Evolutionary conservation across 495 filamentous ascomycete genomes (phyloP).

Genomic region (Durotheca rogersii): DNA sequence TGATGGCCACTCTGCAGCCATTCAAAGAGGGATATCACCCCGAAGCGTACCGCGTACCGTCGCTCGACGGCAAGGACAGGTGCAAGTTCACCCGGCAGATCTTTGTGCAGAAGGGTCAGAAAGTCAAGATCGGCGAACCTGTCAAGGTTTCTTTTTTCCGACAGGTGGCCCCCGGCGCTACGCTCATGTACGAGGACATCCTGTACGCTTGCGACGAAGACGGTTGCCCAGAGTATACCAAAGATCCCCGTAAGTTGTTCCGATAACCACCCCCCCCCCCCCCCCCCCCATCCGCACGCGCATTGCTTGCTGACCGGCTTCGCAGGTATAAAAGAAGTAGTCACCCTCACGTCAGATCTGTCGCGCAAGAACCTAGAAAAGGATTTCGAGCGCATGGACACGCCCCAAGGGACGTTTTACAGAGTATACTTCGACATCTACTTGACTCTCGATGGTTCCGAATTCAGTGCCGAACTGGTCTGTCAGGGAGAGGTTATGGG

Average conservation of each 20-base stretch:
- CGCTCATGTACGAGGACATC: slow-evolving; percentile 99
- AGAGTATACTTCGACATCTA: slow-evolving; percentile 79
- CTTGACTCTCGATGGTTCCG: slow-evolving; percentile 92
- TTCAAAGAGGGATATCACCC: slow-evolving; percentile 99
- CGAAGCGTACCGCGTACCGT: slow-evolving; percentile 95
- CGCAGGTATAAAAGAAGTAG: slow-evolving; percentile 96
- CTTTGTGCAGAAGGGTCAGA: slow-evolving; percentile 97
- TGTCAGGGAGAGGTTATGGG: slow-evolving; percentile 99
- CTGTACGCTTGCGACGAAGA: slow-evolving; percentile 98
- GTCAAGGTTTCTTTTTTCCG: slow-evolving; percentile 99
- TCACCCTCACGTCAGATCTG: slow-evolving; percentile 94
- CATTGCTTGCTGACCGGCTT: slow-evolving; percentile 31
- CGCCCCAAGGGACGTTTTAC: slow-evolving; percentile 97
- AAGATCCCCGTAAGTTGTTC: slow-evolving; percentile 92
- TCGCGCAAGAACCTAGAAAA: slow-evolving; percentile 98
- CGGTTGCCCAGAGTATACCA: slow-evolving; percentile 97
- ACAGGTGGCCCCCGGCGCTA: slow-evolving; percentile 95
- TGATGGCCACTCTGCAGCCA: slow-evolving; percentile 97
- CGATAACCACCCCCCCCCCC: neutral
- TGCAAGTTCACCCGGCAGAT: slow-evolving; percentile 99
- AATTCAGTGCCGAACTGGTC: slow-evolving; percentile 97
- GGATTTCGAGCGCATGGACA: slow-evolving; percentile 99
- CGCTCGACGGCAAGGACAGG: slow-evolving; percentile 91
- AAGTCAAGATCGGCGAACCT: slow-evolving; percentile 97
- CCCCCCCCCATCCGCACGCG: neutral